Conservation (phyloP, 257 asterid species). For the Lycium ferocissimum region DNA sequence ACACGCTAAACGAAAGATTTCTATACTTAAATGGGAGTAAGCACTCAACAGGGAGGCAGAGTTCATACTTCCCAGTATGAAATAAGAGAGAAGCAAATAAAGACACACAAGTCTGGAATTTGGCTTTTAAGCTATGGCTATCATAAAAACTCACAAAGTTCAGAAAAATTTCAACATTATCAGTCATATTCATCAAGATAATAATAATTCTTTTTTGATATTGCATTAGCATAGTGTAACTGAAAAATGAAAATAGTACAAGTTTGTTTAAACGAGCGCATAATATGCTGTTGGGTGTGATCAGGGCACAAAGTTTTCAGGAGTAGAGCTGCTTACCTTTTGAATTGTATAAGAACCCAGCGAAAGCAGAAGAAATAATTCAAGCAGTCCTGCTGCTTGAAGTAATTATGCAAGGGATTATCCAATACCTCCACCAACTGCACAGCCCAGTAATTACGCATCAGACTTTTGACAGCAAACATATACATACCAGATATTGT, state of each 20-base stretch:
- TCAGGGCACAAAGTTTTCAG: background rate
- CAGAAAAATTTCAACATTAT: slow-evolving; percentile 9
- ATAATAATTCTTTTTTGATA: background rate
- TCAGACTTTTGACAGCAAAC: slow-evolving; percentile 20
- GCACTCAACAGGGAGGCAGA: background rate
- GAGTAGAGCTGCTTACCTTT: slow-evolving; percentile 64
- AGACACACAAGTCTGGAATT: slow-evolving; percentile 1
- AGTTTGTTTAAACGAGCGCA: background rate
- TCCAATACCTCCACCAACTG: slow-evolving; percentile 96
- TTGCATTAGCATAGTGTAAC: slow-evolving; percentile 6
- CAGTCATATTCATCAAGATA: slow-evolving; percentile 17
- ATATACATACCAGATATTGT: background rate
- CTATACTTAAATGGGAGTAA: background rate
- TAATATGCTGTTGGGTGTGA: background rate
- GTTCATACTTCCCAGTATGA: slow-evolving; percentile 24
- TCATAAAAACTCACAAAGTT: slow-evolving; percentile 3
- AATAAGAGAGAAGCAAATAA: slow-evolving; percentile 14
- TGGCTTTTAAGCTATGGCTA: background rate
- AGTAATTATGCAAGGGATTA: slow-evolving; percentile 86
- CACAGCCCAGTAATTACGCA: slow-evolving; percentile 36
- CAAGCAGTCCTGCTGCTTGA: slow-evolving; percentile 85
- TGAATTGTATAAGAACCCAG: slow-evolving; percentile 97
- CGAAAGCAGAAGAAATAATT: slow-evolving; percentile 99
- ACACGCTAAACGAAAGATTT: background rate
- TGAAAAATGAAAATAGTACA: background rate